Evolutionary conservation across 1,284 basidiomycete genomes (phyloP).

Genomic region (Cryptococcus sp.): DNA sequence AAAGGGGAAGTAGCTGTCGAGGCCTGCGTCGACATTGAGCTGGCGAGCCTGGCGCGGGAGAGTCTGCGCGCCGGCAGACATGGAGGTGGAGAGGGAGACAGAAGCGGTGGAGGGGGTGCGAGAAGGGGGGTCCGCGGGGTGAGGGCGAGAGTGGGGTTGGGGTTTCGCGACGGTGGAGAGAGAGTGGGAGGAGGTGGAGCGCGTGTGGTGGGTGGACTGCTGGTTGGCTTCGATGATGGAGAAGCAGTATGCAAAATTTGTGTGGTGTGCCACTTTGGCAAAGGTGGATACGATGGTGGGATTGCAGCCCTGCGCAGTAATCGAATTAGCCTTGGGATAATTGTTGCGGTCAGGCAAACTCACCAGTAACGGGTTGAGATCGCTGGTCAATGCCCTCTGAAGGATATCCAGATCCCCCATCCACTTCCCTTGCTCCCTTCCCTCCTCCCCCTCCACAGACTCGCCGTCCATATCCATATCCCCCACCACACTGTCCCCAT

Average conservation of each 20-base stretch:
- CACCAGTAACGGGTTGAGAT: slow-evolving; percentile 87
- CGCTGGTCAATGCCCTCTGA: slow-evolving; percentile 74
- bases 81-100: slow-evolving; percentile 1
- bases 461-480: slow-evolving; percentile 51
- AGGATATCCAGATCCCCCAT: slow-evolving; percentile 75
- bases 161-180: slow-evolving; percentile 15
- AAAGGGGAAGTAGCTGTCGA: slow-evolving; percentile 97
- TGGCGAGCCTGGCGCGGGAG: slow-evolving; percentile 42
- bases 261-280: slow-evolving; percentile 85
- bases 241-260: slow-evolving; percentile 92
- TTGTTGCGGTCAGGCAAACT: slow-evolving; percentile 16
- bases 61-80: slow-evolving; percentile 20
- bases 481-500: slow-evolving; percentile 60
- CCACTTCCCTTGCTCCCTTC: slow-evolving; percentile 63
- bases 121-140: neutral
- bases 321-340: neutral
- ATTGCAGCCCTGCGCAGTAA: slow-evolving; percentile 74
- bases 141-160: slow-evolving; percentile 8
- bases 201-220: slow-evolving; percentile 24
- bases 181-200: slow-evolving; percentile 21
- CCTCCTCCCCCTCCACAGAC: slow-evolving; percentile 33
- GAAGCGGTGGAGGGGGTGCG: neutral
- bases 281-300: slow-evolving; percentile 89
- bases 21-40: slow-evolving; percentile 60
- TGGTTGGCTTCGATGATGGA: slow-evolving; percentile 84